Evolutionary conservation across 73 alveolate species (phyloP).

Genomic region (Uronychia binucleata): DNA sequence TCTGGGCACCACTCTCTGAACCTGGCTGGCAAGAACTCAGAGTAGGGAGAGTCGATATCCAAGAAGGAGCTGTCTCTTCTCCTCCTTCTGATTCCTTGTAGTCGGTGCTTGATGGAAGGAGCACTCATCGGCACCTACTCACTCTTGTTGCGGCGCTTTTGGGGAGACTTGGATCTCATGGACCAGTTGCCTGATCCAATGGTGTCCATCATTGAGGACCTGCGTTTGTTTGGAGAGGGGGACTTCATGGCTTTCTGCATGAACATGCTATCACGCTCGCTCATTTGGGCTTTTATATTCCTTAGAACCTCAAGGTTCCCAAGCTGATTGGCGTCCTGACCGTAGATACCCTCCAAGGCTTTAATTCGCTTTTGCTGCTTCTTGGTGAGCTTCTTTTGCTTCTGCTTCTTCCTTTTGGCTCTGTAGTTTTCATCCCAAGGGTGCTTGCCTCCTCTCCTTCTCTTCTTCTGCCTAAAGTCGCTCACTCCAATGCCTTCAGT

Average conservation of each 20-base stretch:
- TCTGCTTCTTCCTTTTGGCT: neutral
- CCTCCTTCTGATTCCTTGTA: neutral
- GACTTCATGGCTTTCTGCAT: neutral
- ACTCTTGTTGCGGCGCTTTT: neutral
- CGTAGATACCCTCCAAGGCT: conserved; percentile 1
- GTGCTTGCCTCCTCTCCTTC: conserved; percentile 2
- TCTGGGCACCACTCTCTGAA: conserved; percentile 64
- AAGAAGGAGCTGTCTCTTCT: conserved; percentile 9
- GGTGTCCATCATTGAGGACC: neutral
- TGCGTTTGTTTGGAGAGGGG: neutral
- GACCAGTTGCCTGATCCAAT: neutral
- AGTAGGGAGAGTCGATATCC: conserved; percentile 60
- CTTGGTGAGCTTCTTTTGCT: conserved; percentile 2
- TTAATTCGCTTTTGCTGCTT: neutral
- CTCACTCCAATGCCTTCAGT: neutral
- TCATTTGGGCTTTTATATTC: neutral
- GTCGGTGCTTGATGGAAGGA: neutral
- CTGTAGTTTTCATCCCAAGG: conserved; percentile 2
- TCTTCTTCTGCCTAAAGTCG: neutral
- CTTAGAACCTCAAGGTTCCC: neutral
- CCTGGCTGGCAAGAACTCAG: conserved; percentile 58
- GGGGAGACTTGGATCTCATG: neutral
- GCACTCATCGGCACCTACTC: neutral
- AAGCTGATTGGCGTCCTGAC: conserved; percentile 11
- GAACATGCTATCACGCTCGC: neutral